Conservation (phyloP, 2,329 filamentous ascomycete species). For the Fusarium algeriense region DNA sequence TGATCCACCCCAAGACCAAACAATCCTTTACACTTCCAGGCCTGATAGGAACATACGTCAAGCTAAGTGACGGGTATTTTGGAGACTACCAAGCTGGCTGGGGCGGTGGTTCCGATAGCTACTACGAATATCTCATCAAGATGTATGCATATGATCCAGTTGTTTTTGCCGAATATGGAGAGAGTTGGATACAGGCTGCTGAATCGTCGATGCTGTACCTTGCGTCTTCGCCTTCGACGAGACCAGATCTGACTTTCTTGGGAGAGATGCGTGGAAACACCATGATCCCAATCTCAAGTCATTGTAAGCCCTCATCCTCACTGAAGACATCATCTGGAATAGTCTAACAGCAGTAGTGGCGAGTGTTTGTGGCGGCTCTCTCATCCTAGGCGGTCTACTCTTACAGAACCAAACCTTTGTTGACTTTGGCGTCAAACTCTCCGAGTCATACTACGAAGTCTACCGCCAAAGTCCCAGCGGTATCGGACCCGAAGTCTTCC, state of each 20-base stretch:
- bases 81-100: constrained; percentile 37
- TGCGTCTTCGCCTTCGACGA: constrained; percentile 7
- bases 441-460: constrained; percentile 10
- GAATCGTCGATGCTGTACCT: constrained; percentile 8
- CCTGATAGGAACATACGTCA: constrained; percentile 25
- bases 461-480: constrained; percentile 31
- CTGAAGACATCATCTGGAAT: fast-evolving
- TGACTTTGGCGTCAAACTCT: constrained; percentile 7
- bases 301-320: not conserved
- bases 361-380: constrained; percentile 6
- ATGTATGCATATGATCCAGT: constrained; percentile 40
- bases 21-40: constrained; percentile 21
- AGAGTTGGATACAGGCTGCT: constrained; percentile 5
- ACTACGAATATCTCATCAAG: constrained; percentile 42
- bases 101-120: constrained; percentile 39
- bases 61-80: constrained; percentile 18
- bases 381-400: not conserved
- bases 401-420: constrained; percentile 7
- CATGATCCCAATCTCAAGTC: not conserved
- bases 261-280: not conserved
- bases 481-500: constrained; percentile 35
- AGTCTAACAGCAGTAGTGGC: not conserved
- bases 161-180: constrained; percentile 6
- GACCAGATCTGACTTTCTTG: constrained; percentile 5
- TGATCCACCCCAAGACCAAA: constrained; percentile 29